A percentile compares a stretch with the other conserved stretches of the same genome.
Evolutionary conservation across 1,284 basidiomycete species (phyloP).

Genomic region (Limonomyces culmigenus): DNA sequence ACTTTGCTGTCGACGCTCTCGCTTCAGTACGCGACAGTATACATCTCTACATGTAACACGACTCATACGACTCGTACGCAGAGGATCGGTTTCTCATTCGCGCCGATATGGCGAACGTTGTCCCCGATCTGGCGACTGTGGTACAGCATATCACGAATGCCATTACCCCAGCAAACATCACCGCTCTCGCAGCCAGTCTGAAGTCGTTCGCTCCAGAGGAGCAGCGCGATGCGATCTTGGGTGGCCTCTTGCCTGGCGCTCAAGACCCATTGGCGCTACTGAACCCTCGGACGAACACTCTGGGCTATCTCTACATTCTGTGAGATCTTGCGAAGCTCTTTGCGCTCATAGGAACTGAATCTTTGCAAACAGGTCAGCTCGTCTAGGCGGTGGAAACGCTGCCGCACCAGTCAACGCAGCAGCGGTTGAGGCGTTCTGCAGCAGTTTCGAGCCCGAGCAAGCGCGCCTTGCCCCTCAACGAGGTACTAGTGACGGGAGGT

Average conservation of each 20-base stretch:
- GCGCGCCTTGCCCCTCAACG: conserved; percentile 49
- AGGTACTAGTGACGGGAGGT: conserved; percentile 20
- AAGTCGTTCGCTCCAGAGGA: conserved; percentile 25
- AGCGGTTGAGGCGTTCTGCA: conserved; percentile 39
- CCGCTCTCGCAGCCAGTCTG: conserved; percentile 26
- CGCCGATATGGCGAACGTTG: too few relatives aligned
- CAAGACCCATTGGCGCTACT: conserved; percentile 46
- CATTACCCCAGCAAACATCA: too few relatives aligned
- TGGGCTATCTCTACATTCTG: conserved; percentile 56
- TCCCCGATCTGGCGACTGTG: too few relatives aligned
- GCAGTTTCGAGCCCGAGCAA: conserved; percentile 35
- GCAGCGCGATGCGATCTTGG: conserved; percentile 28
- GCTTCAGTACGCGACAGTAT: too few relatives aligned
- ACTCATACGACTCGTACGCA: too few relatives aligned
- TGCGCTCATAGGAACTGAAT: not conserved
- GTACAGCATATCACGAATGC: too few relatives aligned
- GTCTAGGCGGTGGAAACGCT: conserved; percentile 21
- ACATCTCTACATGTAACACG: too few relatives aligned
- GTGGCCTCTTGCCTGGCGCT: conserved; percentile 28
- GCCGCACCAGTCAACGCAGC: conserved; percentile 16
- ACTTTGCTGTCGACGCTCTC: too few relatives aligned
- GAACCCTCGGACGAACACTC: conserved; percentile 33
- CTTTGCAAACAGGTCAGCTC: conserved; percentile 26
- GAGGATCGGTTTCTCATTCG: too few relatives aligned
- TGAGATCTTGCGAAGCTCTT: conserved; percentile 20